phyloP scores from a whole-genome alignment of 2,329 filamentous ascomycete genomes.

The Trichoderma sp. region DNA sequence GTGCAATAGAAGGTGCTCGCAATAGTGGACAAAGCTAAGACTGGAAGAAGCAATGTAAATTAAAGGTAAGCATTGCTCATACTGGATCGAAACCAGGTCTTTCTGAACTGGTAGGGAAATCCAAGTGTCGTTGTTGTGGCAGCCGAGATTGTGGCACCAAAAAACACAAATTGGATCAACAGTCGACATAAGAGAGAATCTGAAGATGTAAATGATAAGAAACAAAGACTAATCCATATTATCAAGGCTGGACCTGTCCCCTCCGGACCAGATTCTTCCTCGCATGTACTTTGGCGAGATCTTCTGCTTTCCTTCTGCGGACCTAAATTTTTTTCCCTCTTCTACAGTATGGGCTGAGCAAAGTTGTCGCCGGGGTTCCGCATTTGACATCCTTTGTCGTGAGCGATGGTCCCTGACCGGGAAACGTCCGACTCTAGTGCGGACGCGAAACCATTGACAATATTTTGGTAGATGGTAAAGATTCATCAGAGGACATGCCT shows the following conservation, averaged over 20 bases:
- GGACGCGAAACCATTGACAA: background rate
- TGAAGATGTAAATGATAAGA: background rate
- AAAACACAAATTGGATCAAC: background rate
- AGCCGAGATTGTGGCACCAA: background rate
- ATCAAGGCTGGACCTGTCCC: background rate
- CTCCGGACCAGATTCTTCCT: background rate
- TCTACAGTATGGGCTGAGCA: background rate
- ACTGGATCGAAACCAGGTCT: background rate
- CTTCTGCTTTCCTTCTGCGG: background rate
- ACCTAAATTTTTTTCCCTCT: background rate
- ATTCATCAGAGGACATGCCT: background rate
- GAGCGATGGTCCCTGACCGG: background rate
- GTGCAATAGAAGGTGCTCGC: slow-evolving; percentile 9
- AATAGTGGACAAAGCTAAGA: background rate
- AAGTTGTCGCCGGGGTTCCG: background rate
- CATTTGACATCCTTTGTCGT: background rate
- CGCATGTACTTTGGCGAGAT: background rate
- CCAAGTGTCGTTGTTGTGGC: background rate
- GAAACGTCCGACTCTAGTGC: background rate
- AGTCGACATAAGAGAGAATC: slow-evolving; percentile 2
- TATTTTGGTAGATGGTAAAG: background rate
- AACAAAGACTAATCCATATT: background rate
- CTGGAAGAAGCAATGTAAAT: background rate
- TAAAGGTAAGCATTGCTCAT: background rate
- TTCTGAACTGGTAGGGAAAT: background rate